phyloP scores from a whole-genome alignment of 768 basidiomycete species.

The Stropharia rugosoannulata region DNA sequence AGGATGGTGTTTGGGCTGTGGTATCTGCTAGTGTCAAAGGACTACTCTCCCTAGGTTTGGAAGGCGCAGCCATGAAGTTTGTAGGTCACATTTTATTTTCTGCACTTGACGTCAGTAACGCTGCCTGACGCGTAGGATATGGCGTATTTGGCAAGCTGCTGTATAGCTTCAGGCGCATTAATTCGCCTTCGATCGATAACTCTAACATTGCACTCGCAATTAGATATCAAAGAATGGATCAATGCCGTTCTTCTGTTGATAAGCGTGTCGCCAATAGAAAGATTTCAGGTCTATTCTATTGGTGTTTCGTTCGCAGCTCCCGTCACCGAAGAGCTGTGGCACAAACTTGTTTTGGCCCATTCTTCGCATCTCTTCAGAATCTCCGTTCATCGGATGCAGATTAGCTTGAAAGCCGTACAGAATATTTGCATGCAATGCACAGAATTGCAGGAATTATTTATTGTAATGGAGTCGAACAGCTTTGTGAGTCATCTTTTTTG shows the following conservation, averaged over 20 bases:
- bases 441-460: conserved; percentile 60
- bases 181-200: conserved; percentile 54
- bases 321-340: conserved; percentile 50
- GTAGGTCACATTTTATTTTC: conserved; percentile 31
- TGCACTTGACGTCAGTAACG: not conserved
- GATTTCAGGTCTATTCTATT: conserved; percentile 63
- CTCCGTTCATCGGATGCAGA: conserved; percentile 63
- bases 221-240: conserved; percentile 44
- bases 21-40: conserved; percentile 44
- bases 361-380: conserved; percentile 51
- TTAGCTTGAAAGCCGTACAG: conserved; percentile 47
- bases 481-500: conserved; percentile 38
- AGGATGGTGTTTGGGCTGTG: conserved; percentile 54
- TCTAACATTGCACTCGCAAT: conserved; percentile 44
- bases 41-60: conserved; percentile 55
- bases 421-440: conserved; percentile 55
- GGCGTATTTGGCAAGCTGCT: conserved; percentile 38
- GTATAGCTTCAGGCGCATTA: conserved; percentile 35
- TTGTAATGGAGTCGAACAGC: conserved; percentile 47
- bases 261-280: conserved; percentile 47
- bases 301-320: conserved; percentile 36
- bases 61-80: conserved; percentile 60
- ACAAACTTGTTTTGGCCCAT: conserved; percentile 47
- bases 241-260: conserved; percentile 41
- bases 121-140: conserved; percentile 44